phyloP scores from a whole-genome alignment of 1,139 yeast genomes.

The Scheffersomyces lignicola region DNA sequence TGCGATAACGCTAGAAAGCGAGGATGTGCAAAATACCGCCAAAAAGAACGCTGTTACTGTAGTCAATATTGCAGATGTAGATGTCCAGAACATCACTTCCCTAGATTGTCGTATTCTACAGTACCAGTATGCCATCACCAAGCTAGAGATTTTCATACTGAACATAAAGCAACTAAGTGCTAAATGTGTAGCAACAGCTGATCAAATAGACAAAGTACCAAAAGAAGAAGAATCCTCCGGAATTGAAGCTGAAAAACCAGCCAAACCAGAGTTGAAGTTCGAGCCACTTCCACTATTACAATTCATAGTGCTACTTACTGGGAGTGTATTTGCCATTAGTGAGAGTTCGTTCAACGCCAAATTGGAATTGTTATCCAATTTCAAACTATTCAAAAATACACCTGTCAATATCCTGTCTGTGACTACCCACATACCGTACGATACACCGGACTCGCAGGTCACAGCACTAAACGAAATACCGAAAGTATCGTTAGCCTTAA shows the following conservation, averaged over 20 bases:
- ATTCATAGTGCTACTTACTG: constrained; percentile 39
- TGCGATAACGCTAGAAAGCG: too few species aligned
- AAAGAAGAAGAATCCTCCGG: background rate
- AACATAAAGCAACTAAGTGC: constrained; percentile 16
- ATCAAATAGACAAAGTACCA: constrained; percentile 3
- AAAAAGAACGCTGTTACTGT: too few species aligned
- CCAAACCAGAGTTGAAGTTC: constrained; percentile 3
- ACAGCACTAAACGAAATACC: constrained; percentile 36
- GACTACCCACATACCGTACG: constrained; percentile 44
- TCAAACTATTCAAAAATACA: constrained; percentile 34
- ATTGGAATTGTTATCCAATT: constrained; percentile 43
- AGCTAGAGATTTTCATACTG: constrained; percentile 25
- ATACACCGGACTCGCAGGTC: constrained; percentile 31
- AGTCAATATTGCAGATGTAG: background rate
- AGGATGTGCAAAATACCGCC: too few species aligned
- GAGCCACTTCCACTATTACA: constrained; percentile 30
- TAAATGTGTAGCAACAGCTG: constrained; percentile 3
- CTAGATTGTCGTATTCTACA: constrained; percentile 29
- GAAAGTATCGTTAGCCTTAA: constrained; percentile 24
- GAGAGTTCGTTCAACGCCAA: constrained; percentile 45
- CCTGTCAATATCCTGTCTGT: constrained; percentile 34
- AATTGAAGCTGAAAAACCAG: constrained; percentile 5
- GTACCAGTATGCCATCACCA: constrained; percentile 39
- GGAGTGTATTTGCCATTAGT: constrained; percentile 49
- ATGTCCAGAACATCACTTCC: constrained; percentile 9